These are phyloP conservation scores for Leptographium lundbergii DNA, from an alignment of 2,329 filamentous ascomycete genomes.

Conservation along the genomic window DNA sequence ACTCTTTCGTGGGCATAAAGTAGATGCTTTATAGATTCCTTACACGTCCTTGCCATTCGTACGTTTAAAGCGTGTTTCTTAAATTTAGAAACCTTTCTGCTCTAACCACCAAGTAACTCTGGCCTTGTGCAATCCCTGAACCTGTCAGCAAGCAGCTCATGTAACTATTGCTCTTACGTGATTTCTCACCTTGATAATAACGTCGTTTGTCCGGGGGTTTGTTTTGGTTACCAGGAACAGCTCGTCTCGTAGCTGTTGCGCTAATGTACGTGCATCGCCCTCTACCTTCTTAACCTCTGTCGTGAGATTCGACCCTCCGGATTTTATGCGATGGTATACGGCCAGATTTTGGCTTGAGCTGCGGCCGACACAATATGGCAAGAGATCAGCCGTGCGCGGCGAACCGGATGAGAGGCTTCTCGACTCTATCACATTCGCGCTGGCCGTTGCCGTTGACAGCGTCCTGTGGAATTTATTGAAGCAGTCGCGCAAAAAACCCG, in stretches of 20 bases:
- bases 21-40: neutral
- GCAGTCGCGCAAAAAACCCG: neutral
- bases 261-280: constrained; percentile 54
- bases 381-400: neutral
- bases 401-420: neutral
- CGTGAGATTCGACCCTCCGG: constrained; percentile 61
- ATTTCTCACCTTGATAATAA: constrained; percentile 54
- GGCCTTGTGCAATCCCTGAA: constrained; percentile 7
- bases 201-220: constrained; percentile 54
- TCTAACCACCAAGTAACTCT: constrained; percentile 10
- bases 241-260: constrained; percentile 46
- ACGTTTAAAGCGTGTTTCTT: neutral
- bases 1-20: neutral
- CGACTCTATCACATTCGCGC: neutral
- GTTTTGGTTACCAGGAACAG: constrained; percentile 43
- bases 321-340: constrained; percentile 62
- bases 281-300: constrained; percentile 70
- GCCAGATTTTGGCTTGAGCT: constrained; percentile 59
- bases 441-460: neutral
- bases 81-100: constrained; percentile 9
- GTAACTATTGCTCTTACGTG: neutral
- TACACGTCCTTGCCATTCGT: neutral
- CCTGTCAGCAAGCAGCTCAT: neutral
- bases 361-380: constrained; percentile 55
- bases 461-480: neutral